phyloP scores from a whole-genome alignment of 2,329 filamentous ascomycete genomes.

The Aspergillus brunneoviolaceus region DNA sequence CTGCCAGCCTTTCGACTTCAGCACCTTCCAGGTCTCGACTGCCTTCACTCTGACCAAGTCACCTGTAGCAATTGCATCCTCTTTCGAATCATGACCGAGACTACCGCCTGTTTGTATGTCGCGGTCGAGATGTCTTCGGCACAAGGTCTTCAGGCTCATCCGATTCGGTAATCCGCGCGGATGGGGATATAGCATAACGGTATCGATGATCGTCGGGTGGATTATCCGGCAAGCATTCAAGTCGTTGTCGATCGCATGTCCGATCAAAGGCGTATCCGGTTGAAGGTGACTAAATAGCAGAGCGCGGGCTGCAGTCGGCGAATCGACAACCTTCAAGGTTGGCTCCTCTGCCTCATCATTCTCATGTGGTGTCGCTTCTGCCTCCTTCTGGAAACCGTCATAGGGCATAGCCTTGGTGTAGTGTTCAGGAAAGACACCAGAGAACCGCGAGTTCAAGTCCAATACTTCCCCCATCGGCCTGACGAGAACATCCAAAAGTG shows the following conservation, averaged over 20 bases:
- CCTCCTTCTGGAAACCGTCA: constrained; percentile 27
- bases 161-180: constrained; percentile 72
- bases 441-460: constrained; percentile 90
- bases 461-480: constrained; percentile 78
- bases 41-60: constrained; percentile 76
- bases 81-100: constrained; percentile 82
- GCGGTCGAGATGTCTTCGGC: constrained; percentile 66
- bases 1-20: constrained; percentile 68
- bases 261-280: constrained; percentile 78
- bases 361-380: constrained; percentile 23
- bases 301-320: constrained; percentile 70
- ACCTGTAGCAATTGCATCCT: constrained; percentile 86
- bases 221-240: constrained; percentile 81
- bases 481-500: constrained; percentile 80
- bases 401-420: constrained; percentile 67
- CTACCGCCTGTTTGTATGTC: constrained; percentile 72
- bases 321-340: constrained; percentile 71
- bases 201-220: constrained; percentile 83
- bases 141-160: constrained; percentile 73
- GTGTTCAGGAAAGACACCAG: constrained; percentile 78
- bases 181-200: constrained; percentile 79
- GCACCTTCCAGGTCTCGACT: constrained; percentile 65
- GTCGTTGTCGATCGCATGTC: constrained; percentile 94
- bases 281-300: constrained; percentile 75
- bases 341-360: constrained; percentile 28